phyloP scores from a whole-genome alignment of 345 rosid genomes.

The Citrus australasica region DNA sequence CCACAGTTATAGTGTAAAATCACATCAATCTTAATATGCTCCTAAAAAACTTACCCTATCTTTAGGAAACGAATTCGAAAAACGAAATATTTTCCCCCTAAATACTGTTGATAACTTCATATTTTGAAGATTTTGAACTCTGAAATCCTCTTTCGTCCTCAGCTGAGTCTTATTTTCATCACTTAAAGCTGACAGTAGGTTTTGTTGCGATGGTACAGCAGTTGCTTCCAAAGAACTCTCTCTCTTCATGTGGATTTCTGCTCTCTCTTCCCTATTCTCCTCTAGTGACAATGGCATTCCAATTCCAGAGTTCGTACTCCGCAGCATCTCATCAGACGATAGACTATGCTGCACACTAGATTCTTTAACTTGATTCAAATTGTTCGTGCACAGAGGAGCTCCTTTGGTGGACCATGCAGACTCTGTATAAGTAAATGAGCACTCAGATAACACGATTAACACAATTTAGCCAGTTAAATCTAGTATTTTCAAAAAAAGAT shows the following conservation, averaged over 20 bases:
- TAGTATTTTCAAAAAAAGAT: neutral
- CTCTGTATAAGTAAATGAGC: constrained; percentile 34
- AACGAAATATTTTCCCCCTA: constrained; percentile 69
- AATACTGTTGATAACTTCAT: constrained; percentile 46
- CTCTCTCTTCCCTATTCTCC: constrained; percentile 34
- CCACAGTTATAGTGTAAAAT: neutral
- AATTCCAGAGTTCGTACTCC: constrained; percentile 28
- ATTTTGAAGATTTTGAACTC: constrained; percentile 28
- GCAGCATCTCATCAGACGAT: constrained; percentile 27
- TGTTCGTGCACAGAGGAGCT: constrained; percentile 28
- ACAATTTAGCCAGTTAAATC: neutral
- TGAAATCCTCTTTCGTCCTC: constrained; percentile 33
- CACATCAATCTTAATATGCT: neutral
- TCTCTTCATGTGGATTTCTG: constrained; percentile 22
- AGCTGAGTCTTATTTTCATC: constrained; percentile 30
- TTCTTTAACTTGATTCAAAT: constrained; percentile 37
- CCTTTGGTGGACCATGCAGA: constrained; percentile 46
- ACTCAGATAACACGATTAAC: constrained; percentile 18
- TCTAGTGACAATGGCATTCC: constrained; percentile 32
- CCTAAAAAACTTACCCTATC: constrained; percentile 64
- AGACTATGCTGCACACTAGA: constrained; percentile 18
- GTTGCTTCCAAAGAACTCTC: constrained; percentile 25
- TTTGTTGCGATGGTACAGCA: constrained; percentile 30
- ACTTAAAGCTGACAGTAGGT: constrained; percentile 22
- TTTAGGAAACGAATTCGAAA: constrained; percentile 73